phyloP scores from a whole-genome alignment of 1,284 basidiomycete species.

The Stereum hirsutum region DNA sequence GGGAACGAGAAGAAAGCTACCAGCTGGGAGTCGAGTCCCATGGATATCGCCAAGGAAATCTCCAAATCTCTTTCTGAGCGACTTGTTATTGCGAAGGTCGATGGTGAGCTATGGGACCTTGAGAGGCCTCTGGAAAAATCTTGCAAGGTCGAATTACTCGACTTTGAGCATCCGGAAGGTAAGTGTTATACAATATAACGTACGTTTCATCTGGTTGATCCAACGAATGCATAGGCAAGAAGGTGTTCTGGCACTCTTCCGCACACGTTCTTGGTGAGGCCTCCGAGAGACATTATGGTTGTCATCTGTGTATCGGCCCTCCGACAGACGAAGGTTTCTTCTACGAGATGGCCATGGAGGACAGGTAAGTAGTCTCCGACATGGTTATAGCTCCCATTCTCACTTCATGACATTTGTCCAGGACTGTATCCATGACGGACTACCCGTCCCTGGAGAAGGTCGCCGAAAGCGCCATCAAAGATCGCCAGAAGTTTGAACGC shows the following conservation, averaged over 20 bases:
- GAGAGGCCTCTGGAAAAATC: slow-evolving; percentile 87
- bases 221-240: slow-evolving; percentile 60
- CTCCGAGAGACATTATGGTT: slow-evolving; percentile 94
- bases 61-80: slow-evolving; percentile 86
- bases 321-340: slow-evolving; percentile 99
- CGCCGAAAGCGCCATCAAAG: slow-evolving; percentile 84
- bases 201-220: slow-evolving; percentile 1
- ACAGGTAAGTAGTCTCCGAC: slow-evolving; percentile 34
- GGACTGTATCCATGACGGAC: slow-evolving; percentile 73
- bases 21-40: slow-evolving; percentile 95
- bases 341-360: slow-evolving; percentile 92
- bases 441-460: slow-evolving; percentile 89
- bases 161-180: slow-evolving; percentile 96
- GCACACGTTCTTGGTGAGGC: slow-evolving; percentile 99
- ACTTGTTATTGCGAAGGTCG: slow-evolving; percentile 91
- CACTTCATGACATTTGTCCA: slow-evolving; percentile 17
- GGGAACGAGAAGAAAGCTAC: slow-evolving; percentile 78
- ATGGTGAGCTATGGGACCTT: slow-evolving; percentile 91
- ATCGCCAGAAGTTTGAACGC: slow-evolving; percentile 96
- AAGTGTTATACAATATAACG: slow-evolving; percentile 6
- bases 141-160: slow-evolving; percentile 78
- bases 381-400: not conserved
- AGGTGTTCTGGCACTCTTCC: slow-evolving; percentile 99
- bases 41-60: slow-evolving; percentile 85
- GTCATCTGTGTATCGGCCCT: slow-evolving; percentile 95